Conservation (phyloP, 192 early-diverging fungal species). For the Dimargaris verticillata region DNA sequence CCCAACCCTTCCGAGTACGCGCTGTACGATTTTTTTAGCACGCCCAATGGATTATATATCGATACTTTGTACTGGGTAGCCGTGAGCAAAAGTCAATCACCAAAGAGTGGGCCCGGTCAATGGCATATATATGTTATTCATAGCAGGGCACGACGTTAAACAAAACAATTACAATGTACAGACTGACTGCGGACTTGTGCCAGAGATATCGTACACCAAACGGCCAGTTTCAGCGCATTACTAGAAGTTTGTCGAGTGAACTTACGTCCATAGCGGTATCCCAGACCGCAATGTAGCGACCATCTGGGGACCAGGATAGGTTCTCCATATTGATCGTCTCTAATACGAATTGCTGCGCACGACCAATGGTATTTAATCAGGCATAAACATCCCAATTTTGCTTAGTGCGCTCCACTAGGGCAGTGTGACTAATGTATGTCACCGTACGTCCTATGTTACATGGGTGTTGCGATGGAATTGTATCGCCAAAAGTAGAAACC, state of each 20-base stretch:
- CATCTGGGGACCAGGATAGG: conserved; percentile 75
- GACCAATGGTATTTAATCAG: not conserved
- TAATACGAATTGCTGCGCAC: conserved; percentile 36
- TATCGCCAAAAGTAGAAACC: not conserved
- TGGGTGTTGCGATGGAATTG: not conserved
- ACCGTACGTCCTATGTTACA: not conserved
- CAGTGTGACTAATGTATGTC: not conserved
- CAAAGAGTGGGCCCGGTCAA: not conserved
- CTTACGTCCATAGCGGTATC: conserved; percentile 49
- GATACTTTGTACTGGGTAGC: conserved; percentile 42
- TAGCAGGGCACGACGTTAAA: not conserved
- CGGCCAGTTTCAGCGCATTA: no score
- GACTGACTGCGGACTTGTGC: not conserved
- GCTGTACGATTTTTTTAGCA: conserved; percentile 23
- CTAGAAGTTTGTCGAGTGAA: conserved; percentile 13
- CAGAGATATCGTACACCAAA: not conserved
- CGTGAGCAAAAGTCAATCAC: not conserved
- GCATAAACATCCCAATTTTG: not conserved
- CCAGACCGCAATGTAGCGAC: conserved; percentile 56
- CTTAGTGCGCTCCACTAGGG: not conserved
- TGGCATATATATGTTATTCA: not conserved
- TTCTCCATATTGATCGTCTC: conserved; percentile 60
- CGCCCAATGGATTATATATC: conserved; percentile 54
- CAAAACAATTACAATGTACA: not conserved
- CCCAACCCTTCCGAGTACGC: conserved; percentile 50